These are phyloP conservation scores for Tilletia indica DNA, from an alignment of 1,284 basidiomycete species.

Conservation along the genomic window DNA sequence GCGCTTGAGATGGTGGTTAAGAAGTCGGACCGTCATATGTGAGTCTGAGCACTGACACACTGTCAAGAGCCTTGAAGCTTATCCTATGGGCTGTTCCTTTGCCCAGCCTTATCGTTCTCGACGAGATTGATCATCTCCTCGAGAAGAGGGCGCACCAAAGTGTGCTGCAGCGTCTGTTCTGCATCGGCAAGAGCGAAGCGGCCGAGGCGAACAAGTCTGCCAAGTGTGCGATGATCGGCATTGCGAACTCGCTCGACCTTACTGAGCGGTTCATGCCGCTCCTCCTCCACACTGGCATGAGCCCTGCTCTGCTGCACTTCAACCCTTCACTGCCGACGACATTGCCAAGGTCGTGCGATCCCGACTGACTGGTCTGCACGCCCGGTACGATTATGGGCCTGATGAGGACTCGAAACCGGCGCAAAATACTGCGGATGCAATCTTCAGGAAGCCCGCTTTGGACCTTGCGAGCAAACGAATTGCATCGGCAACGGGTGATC, in stretches of 20 bases:
- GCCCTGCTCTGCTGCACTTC: slow-evolving; percentile 56
- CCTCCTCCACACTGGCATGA: slow-evolving; percentile 42
- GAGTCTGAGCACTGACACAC: not conserved
- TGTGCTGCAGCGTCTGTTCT: slow-evolving; percentile 56
- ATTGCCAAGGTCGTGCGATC: slow-evolving; percentile 55
- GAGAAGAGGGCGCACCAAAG: slow-evolving; percentile 48
- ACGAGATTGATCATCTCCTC: slow-evolving; percentile 59
- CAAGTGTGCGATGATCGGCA: slow-evolving; percentile 35
- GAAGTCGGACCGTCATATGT: slow-evolving; percentile 6
- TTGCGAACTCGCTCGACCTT: slow-evolving; percentile 53
- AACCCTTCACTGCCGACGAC: slow-evolving; percentile 55
- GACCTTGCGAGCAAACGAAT: slow-evolving; percentile 57
- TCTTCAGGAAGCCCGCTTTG: slow-evolving; percentile 56
- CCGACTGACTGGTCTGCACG: slow-evolving; percentile 48
- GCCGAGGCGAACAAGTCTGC: slow-evolving; percentile 13
- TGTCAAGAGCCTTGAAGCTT: not conserved
- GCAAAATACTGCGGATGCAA: not conserved
- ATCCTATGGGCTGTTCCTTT: not conserved
- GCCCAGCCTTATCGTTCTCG: slow-evolving; percentile 53
- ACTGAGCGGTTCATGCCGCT: slow-evolving; percentile 52
- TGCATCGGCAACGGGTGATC: slow-evolving; percentile 56
- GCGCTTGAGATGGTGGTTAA: slow-evolving; percentile 27
- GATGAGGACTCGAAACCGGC: slow-evolving; percentile 21
- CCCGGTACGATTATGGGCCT: slow-evolving; percentile 34
- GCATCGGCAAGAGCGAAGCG: slow-evolving; percentile 24